Percentiles rank a stretch among this genome's conserved stretches.
These are phyloP conservation scores for Lichtheimia ornata DNA, from an alignment of 371 early-diverging fungal genomes.

Conservation along the genomic window DNA sequence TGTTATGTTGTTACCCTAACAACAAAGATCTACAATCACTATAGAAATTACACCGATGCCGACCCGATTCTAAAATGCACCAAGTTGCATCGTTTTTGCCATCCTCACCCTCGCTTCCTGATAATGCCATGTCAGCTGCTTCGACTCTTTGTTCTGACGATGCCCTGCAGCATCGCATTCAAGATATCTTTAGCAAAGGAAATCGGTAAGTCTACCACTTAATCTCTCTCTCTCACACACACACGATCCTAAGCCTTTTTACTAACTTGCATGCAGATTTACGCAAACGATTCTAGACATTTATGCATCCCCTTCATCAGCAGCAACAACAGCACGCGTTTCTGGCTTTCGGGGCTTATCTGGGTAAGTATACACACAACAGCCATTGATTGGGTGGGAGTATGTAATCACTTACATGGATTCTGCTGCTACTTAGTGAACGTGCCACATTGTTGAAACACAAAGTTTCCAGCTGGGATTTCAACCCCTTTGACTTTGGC, in stretches of 20 bases:
- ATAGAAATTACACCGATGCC: conserved; percentile 23
- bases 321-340: background rate
- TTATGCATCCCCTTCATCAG: conserved; percentile 9
- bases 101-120: conserved; percentile 6
- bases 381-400: background rate
- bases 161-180: conserved; percentile 24
- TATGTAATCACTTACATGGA: background rate
- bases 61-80: conserved; percentile 20
- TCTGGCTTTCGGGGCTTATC: conserved; percentile 14
- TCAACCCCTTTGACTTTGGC: conserved; percentile 62
- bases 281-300: conserved; percentile 21
- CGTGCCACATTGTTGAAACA: conserved; percentile 37
- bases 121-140: conserved; percentile 4
- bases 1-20: too few species aligned
- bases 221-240: background rate
- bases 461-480: conserved; percentile 66
- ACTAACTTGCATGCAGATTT: conserved; percentile 11
- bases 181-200: conserved; percentile 28
- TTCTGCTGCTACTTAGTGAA: conserved; percentile 25
- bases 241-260: too few species aligned
- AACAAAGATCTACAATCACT: background rate
- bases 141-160: conserved; percentile 17
- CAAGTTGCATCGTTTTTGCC: conserved; percentile 10
- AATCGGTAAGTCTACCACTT: conserved; percentile 12
- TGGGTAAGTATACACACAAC: conserved; percentile 9